A percentile compares a stretch with the other conserved stretches of the same genome.
Conservation (phyloP, 768 basidiomycete species). For the Lyophyllum decastes region DNA sequence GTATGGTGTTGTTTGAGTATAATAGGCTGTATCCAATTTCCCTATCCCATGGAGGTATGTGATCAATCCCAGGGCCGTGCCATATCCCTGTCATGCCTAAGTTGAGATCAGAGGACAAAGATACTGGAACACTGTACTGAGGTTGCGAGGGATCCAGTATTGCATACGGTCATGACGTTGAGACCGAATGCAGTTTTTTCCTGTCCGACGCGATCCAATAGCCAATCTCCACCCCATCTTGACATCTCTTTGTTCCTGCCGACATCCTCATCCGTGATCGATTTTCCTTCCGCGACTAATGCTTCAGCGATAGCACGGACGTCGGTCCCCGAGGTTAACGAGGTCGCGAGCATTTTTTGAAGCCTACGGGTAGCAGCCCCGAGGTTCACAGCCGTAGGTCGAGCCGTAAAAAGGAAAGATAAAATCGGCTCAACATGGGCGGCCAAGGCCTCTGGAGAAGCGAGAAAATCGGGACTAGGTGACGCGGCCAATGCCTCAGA, state of each 20-base stretch:
- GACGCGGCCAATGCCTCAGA: conserved; percentile 48
- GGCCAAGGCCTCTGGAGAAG: conserved; percentile 51
- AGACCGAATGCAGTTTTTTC: conserved; percentile 46
- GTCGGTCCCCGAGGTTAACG: conserved; percentile 42
- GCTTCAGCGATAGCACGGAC: conserved; percentile 52
- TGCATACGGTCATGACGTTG: conserved; percentile 92
- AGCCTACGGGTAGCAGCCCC: conserved; percentile 82
- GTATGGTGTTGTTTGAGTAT: conserved; percentile 92
- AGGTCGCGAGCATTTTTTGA: conserved; percentile 44
- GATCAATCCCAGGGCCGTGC: conserved; percentile 92
- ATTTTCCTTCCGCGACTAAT: conserved; percentile 69
- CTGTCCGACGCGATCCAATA: conserved; percentile 50
- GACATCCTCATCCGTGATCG: conserved; percentile 86
- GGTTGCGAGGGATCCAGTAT: conserved; percentile 95
- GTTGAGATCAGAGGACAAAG: neutral
- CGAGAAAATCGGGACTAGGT: conserved; percentile 54
- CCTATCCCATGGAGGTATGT: conserved; percentile 82
- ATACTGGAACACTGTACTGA: conserved; percentile 56
- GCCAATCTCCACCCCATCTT: conserved; percentile 84
- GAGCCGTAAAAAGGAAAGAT: conserved; percentile 76
- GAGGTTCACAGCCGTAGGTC: conserved; percentile 97
- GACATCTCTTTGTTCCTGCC: conserved; percentile 87
- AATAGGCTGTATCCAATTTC: conserved; percentile 82
- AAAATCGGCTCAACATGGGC: conserved; percentile 59
- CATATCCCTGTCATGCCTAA: conserved; percentile 72